Percentiles rank a stretch among this genome's conserved stretches.
These are phyloP conservation scores for Globisporangium echinulatum DNA, from an alignment of 352 stramenopile species.

Conservation along the genomic window DNA sequence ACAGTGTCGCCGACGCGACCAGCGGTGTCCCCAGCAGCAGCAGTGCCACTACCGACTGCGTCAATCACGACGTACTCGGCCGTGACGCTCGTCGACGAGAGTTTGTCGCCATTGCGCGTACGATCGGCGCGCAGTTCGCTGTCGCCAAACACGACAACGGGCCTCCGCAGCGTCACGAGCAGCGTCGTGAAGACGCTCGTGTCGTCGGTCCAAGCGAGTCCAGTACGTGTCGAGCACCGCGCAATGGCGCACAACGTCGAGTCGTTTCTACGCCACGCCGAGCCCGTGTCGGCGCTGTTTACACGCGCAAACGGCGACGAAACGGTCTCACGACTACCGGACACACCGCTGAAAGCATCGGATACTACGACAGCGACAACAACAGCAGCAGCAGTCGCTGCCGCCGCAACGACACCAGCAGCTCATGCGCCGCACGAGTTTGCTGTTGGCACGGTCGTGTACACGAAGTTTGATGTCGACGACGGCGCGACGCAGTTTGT, in stretches of 20 bases:
- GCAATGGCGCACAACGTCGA: conserved; percentile 8
- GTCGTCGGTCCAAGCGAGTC: conserved; percentile 4
- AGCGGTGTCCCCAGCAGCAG: background rate
- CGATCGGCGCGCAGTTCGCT: conserved; percentile 2
- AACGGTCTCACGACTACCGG: background rate
- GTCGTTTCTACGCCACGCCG: conserved; percentile 5
- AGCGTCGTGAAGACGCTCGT: background rate
- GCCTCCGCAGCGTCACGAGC: background rate
- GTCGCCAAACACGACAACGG: background rate
- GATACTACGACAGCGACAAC: background rate
- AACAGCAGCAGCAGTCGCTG: background rate
- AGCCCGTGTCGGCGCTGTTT: conserved; percentile 2
- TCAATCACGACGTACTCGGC: background rate
- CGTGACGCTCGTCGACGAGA: background rate
- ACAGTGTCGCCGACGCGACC: background rate
- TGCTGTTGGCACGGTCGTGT: conserved; percentile 25
- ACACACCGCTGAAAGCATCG: conserved; percentile 3
- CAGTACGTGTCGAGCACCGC: conserved; percentile 2
- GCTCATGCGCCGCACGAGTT: conserved; percentile 18
- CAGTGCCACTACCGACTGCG: background rate
- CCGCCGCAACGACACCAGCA: background rate
- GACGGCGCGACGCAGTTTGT: conserved; percentile 33
- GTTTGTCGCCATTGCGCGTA: background rate
- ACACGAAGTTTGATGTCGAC: conserved; percentile 35
- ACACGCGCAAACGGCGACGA: conserved; percentile 2